Conservation (phyloP, 1,139 yeast genomes). For the Lodderomyces theae region DNA sequence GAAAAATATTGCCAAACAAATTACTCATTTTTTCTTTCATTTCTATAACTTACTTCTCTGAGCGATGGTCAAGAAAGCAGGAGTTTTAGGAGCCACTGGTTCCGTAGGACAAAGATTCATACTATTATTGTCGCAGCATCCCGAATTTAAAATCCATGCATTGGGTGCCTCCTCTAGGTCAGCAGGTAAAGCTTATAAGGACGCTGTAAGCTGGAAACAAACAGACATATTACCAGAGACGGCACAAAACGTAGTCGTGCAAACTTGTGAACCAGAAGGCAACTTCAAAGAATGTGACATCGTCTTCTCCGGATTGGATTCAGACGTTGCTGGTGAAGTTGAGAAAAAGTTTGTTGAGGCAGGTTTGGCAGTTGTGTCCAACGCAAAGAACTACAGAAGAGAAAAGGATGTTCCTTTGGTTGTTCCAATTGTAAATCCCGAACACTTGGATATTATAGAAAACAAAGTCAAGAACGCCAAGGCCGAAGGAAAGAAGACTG, state of each 20-base stretch:
- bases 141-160: conserved; percentile 79
- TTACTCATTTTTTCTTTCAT: neutral
- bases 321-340: conserved; percentile 90
- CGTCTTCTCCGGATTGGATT: conserved; percentile 91
- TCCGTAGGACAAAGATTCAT: conserved; percentile 97
- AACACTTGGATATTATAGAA: conserved; percentile 77
- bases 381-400: conserved; percentile 95
- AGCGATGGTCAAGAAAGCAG: conserved; percentile 52
- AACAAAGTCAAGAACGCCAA: conserved; percentile 54
- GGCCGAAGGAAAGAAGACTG: conserved; percentile 56
- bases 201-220: conserved; percentile 95
- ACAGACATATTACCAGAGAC: conserved; percentile 72
- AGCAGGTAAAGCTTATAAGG: conserved; percentile 82
- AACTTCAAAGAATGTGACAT: conserved; percentile 86
- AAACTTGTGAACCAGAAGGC: conserved; percentile 70
- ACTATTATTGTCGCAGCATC: conserved; percentile 78
- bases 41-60: neutral
- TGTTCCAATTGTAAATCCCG: conserved; percentile 95
- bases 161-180: conserved; percentile 94
- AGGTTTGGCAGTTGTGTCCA: conserved; percentile 83
- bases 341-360: conserved; percentile 80
- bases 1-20: neutral
- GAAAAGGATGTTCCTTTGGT: conserved; percentile 83
- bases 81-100: conserved; percentile 97
- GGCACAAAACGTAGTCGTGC: conserved; percentile 62